Evolutionary conservation across 331 rosid genomes (phyloP).

Genomic region (Saraca asoca): DNA sequence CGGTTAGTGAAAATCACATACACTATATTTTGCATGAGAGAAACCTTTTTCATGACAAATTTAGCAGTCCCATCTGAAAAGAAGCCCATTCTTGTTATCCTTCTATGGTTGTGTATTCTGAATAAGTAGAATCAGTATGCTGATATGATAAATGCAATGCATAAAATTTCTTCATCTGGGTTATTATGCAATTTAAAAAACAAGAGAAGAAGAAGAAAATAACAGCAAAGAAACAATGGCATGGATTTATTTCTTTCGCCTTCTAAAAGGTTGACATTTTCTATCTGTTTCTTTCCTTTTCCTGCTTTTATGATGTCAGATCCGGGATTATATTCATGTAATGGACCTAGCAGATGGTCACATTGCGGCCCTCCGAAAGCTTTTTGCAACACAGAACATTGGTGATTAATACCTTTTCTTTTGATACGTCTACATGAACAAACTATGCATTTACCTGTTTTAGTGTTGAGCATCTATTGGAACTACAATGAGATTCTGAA

Average conservation of each 20-base stretch:
- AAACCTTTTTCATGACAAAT: background rate
- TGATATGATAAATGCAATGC: background rate
- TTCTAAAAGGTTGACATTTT: background rate
- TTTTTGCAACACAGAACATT: slow-evolving; percentile 47
- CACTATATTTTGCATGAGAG: background rate
- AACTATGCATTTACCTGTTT: background rate
- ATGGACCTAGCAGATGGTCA: slow-evolving; percentile 84
- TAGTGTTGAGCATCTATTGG: background rate
- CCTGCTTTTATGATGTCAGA: slow-evolving; percentile 32
- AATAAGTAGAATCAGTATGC: background rate
- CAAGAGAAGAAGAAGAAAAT: background rate
- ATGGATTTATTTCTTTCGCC: background rate
- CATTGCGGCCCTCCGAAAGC: slow-evolving; percentile 69
- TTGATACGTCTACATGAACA: background rate
- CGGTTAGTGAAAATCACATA: slow-evolving; percentile 46
- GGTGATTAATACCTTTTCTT: slow-evolving; percentile 35
- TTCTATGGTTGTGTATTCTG: no score
- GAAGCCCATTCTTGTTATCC: background rate
- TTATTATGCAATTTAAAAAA: background rate
- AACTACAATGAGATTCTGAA: slow-evolving; percentile 8
- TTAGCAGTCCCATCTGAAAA: background rate
- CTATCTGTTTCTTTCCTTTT: no score
- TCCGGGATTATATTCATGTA: slow-evolving; percentile 75
- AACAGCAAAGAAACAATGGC: no score
- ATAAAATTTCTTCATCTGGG: background rate